phyloP scores from a whole-genome alignment of 164 flowering plant species.

The Aristolochia contorta region DNA sequence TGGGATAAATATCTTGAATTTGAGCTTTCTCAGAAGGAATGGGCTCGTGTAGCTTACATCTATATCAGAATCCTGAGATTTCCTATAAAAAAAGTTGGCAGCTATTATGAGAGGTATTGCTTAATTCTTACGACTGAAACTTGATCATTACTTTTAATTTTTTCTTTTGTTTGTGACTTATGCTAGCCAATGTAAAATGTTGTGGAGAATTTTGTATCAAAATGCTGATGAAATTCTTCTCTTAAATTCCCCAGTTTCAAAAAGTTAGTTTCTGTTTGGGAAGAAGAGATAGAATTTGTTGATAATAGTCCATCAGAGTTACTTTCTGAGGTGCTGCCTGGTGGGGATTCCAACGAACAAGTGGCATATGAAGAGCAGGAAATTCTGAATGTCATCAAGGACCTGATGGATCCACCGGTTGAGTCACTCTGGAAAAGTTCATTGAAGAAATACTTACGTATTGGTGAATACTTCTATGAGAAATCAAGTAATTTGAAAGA shows the following conservation, averaged over 20 bases:
- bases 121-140: background rate
- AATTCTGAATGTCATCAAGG: constrained; percentile 32
- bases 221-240: background rate
- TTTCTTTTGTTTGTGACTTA: background rate
- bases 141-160: background rate
- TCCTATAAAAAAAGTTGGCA: constrained; percentile 64
- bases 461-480: constrained; percentile 51
- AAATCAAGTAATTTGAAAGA: constrained; percentile 41
- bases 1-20: constrained; percentile 86
- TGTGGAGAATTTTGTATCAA: background rate
- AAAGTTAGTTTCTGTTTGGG: constrained; percentile 41
- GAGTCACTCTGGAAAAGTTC: constrained; percentile 23
- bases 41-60: constrained; percentile 60
- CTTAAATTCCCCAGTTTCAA: constrained; percentile 44
- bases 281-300: constrained; percentile 34
- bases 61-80: constrained; percentile 51
- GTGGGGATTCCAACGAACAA: constrained; percentile 10
- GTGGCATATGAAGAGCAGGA: constrained; percentile 27
- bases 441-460: constrained; percentile 40
- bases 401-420: constrained; percentile 36
- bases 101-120: constrained; percentile 61
- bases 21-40: constrained; percentile 67
- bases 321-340: constrained; percentile 12
- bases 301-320: constrained; percentile 13
- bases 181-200: background rate